Evolutionary conservation across 345 rosid species (phyloP).

Genomic region (Pistacia integerrima): DNA sequence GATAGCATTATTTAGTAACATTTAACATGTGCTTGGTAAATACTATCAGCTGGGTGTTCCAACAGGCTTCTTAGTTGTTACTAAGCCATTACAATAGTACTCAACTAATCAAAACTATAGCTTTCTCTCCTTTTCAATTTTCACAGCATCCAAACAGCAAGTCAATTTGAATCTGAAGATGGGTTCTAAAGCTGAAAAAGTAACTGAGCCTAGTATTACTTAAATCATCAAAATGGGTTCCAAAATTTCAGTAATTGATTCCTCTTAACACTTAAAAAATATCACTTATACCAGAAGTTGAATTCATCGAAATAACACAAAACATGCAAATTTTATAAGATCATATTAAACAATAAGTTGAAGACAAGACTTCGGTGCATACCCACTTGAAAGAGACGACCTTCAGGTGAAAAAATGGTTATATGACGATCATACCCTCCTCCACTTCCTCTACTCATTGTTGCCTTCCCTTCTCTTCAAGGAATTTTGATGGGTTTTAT

Average conservation of each 20-base stretch:
- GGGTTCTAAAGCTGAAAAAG: not conserved
- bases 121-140: not conserved
- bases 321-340: not conserved
- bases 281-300: constrained; percentile 6
- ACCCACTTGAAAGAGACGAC: constrained; percentile 80
- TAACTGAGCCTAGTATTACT: not conserved
- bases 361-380: constrained; percentile 2
- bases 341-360: not conserved
- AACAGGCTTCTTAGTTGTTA: no score
- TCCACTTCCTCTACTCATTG: constrained; percentile 73
- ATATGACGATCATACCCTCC: constrained; percentile 75
- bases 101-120: not conserved
- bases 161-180: not conserved
- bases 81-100: no score
- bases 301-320: not conserved
- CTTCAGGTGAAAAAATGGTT: constrained; percentile 72
- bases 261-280: not conserved
- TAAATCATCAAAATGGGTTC: not conserved
- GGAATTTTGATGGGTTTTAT: constrained; percentile 1
- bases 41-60: no score
- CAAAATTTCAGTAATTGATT: not conserved
- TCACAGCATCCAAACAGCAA: constrained; percentile 3
- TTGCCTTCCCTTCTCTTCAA: not conserved
- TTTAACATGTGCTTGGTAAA: no score
- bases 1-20: no score